A percentile compares a stretch with the other conserved stretches of the same genome.
These are phyloP conservation scores for Populus ilicifolia DNA, from an alignment of 345 rosid species.

Conservation along the genomic window DNA sequence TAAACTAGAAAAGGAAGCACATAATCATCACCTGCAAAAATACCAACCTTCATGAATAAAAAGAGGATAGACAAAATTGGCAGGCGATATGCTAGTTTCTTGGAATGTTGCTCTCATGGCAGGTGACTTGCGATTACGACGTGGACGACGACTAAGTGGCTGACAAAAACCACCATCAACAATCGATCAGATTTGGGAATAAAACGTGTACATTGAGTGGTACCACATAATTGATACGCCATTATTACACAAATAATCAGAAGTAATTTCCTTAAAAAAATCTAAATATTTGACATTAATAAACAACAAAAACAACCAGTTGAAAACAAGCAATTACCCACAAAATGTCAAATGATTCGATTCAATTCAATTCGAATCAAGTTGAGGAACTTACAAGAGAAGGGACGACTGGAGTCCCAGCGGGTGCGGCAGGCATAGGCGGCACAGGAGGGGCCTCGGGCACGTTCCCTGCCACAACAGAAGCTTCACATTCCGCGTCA, in stretches of 20 bases:
- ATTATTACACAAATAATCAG: neutral
- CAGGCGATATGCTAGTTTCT: conserved; percentile 76
- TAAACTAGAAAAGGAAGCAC: conserved; percentile 5
- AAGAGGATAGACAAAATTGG: conserved; percentile 86
- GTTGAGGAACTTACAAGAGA: conserved; percentile 46
- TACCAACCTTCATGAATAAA: conserved; percentile 90
- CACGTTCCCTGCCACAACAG: conserved; percentile 70
- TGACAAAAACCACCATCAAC: conserved; percentile 19
- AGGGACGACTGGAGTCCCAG: conserved; percentile 70
- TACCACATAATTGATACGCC: neutral
- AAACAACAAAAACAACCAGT: neutral
- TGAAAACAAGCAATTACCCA: neutral
- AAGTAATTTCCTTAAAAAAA: neutral
- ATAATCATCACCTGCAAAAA: neutral
- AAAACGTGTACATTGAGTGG: neutral
- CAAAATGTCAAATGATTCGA: neutral
- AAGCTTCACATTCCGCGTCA: conserved; percentile 86
- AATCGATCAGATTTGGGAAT: neutral
- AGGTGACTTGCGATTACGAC: conserved; percentile 77
- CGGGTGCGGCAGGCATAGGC: conserved; percentile 69
- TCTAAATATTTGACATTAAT: neutral
- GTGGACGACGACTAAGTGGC: conserved; percentile 78
- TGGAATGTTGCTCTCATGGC: conserved; percentile 69
- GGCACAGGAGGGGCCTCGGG: conserved; percentile 85
- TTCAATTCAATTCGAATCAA: neutral